Conservation (phyloP, 1,284 basidiomycete species). For the Cryptococcus maquisensis region DNA sequence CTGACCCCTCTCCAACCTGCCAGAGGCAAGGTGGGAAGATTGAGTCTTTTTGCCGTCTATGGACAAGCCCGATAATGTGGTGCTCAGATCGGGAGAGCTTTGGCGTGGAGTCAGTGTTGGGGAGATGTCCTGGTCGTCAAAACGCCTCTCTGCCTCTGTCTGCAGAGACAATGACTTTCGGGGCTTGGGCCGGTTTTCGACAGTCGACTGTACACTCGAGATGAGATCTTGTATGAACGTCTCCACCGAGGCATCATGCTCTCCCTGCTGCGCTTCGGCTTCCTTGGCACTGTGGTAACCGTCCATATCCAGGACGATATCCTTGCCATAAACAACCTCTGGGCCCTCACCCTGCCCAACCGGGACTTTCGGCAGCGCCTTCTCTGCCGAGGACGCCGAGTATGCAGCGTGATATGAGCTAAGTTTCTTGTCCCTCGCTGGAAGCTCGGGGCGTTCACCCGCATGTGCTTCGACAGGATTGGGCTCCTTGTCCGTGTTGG, state of each 20-base stretch:
- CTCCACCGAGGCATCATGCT: slow-evolving; percentile 14
- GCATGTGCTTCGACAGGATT: slow-evolving; percentile 37
- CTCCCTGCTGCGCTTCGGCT: slow-evolving; percentile 3
- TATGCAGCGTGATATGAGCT: neutral
- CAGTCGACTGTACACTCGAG: slow-evolving; percentile 14
- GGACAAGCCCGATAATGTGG: too few species aligned
- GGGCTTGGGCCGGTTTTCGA: slow-evolving; percentile 5
- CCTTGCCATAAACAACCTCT: slow-evolving; percentile 60
- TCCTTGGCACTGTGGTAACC: slow-evolving; percentile 47
- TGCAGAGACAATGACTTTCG: neutral
- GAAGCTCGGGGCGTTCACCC: slow-evolving; percentile 24
- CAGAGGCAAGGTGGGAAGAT: neutral
- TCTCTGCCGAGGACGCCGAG: slow-evolving; percentile 48
- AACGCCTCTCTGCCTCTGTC: neutral
- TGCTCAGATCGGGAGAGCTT: neutral
- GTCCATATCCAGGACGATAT: slow-evolving; percentile 54
- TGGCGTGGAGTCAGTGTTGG: neutral
- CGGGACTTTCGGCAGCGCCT: slow-evolving; percentile 53
- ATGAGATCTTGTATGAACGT: slow-evolving; percentile 32
- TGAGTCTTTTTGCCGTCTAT: neutral
- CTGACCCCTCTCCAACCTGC: slow-evolving; percentile 20
- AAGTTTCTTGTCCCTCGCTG: slow-evolving; percentile 26
- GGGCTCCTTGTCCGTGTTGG: slow-evolving; percentile 17
- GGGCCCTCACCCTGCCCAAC: slow-evolving; percentile 57
- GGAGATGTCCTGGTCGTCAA: neutral